A percentile compares a stretch with the other conserved stretches of the same genome.
These are phyloP conservation scores for Arthrobotrys entomopaga DNA, from an alignment of 2,329 filamentous ascomycete species.

Conservation along the genomic window DNA sequence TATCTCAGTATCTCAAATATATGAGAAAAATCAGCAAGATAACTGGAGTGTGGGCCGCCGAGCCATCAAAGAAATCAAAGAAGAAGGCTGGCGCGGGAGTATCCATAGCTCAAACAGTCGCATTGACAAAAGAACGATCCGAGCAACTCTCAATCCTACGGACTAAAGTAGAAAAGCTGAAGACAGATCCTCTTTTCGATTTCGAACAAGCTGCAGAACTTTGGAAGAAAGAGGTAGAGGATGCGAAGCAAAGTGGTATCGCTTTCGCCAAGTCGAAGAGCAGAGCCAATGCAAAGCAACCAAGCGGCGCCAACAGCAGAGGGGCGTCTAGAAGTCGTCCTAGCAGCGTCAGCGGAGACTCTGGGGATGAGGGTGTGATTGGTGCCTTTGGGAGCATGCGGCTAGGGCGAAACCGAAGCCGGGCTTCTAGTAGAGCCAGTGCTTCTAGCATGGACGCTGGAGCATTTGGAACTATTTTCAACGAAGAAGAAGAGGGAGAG, in stretches of 20 bases:
- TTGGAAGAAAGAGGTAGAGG: constrained; percentile 63
- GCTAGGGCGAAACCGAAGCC: constrained; percentile 38
- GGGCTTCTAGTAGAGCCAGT: constrained; percentile 47
- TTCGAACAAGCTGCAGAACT: constrained; percentile 64
- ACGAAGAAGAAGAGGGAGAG: constrained; percentile 14
- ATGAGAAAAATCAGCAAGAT: constrained; percentile 75
- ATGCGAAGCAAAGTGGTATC: constrained; percentile 21
- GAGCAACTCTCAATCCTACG: constrained; percentile 55
- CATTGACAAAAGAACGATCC: constrained; percentile 46
- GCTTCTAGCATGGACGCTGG: constrained; percentile 51
- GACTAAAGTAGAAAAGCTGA: constrained; percentile 54
- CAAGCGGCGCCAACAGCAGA: constrained; percentile 19
- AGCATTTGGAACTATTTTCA: constrained; percentile 42
- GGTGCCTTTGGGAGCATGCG: constrained; percentile 26
- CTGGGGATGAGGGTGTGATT: constrained; percentile 33
- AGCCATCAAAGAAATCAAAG: constrained; percentile 62
- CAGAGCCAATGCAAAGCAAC: constrained; percentile 21
- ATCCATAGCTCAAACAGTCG: constrained; percentile 32
- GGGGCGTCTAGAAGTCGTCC: constrained; percentile 31
- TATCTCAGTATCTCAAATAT: constrained; percentile 72
- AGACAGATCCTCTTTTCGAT: constrained; percentile 66
- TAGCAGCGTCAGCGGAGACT: constrained; percentile 35
- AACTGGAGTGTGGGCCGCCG: constrained; percentile 32
- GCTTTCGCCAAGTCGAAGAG: constrained; percentile 23
- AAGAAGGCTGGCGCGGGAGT: constrained; percentile 56